These are phyloP conservation scores for Penicillium sp. DNA, from an alignment of 2,329 filamentous ascomycete species.

Conservation along the genomic window DNA sequence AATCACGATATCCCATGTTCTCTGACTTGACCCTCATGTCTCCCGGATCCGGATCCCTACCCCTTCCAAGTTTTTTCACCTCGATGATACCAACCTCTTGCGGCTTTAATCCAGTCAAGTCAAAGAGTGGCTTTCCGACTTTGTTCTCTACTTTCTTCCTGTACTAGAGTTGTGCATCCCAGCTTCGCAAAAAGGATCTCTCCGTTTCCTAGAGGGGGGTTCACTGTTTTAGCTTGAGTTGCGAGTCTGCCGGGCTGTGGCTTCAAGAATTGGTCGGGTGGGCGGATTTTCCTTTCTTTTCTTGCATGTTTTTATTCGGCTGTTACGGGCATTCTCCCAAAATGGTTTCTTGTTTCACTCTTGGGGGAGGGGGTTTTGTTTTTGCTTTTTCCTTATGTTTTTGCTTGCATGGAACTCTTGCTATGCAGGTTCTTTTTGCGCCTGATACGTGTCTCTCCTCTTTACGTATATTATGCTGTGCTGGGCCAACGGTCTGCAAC, in stretches of 20 bases:
- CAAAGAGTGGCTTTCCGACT: conserved; percentile 32
- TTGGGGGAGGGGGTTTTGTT: neutral
- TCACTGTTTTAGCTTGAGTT: conserved; percentile 9
- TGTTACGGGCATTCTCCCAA: neutral
- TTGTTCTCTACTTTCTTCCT: conserved; percentile 19
- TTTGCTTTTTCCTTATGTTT: neutral
- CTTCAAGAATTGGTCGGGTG: conserved; percentile 13
- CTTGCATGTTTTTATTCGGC: neutral
- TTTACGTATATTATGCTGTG: conserved; percentile 22
- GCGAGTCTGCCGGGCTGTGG: conserved; percentile 10
- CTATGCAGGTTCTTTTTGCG: conserved; percentile 6
- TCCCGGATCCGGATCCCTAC: conserved; percentile 24
- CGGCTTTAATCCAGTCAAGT: conserved; percentile 29
- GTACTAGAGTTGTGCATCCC: conserved; percentile 23
- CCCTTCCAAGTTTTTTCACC: conserved; percentile 27
- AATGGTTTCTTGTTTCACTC: neutral
- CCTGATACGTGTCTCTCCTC: conserved; percentile 3
- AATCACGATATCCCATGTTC: conserved; percentile 35
- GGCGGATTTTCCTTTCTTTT: conserved; percentile 7
- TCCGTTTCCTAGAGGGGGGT: conserved; percentile 18
- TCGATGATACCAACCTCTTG: conserved; percentile 37
- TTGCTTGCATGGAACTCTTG: conserved; percentile 11
- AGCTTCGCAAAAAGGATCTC: conserved; percentile 13
- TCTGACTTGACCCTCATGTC: conserved; percentile 29
- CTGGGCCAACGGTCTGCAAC: conserved; percentile 10